These are phyloP conservation scores for Hibiscus mutabilis DNA, from an alignment of 345 rosid species.

Conservation along the genomic window DNA sequence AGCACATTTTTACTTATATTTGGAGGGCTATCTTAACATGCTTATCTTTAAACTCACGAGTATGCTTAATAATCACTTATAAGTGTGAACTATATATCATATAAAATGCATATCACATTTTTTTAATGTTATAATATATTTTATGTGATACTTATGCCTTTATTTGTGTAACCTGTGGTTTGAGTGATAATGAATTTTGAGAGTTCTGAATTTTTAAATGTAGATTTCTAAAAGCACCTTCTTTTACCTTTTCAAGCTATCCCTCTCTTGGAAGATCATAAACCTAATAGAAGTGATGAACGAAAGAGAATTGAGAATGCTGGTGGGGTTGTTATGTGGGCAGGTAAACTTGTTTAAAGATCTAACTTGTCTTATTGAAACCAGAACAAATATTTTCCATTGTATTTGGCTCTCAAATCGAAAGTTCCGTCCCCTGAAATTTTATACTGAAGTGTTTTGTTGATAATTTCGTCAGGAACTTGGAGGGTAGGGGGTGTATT, in stretches of 20 bases:
- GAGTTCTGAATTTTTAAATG: not conserved
- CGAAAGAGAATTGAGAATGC: slow-evolving; percentile 90
- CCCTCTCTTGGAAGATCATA: slow-evolving; percentile 93
- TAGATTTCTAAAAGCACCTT: slow-evolving; percentile 9
- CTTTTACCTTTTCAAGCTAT: slow-evolving; percentile 47
- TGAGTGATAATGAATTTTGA: not conserved
- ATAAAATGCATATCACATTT: not conserved
- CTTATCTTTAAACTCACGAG: not conserved
- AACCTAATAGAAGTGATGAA: slow-evolving; percentile 92
- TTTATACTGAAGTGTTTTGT: slow-evolving; percentile 3
- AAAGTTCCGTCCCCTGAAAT: not conserved
- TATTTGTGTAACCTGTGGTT: not conserved
- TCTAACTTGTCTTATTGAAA: not conserved
- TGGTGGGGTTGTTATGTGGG: slow-evolving; percentile 96
- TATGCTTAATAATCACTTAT: too few species aligned
- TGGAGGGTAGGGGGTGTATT: slow-evolving; percentile 99
- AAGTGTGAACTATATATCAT: not conserved
- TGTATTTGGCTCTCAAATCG: not conserved
- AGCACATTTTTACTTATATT: not conserved
- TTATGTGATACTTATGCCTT: not conserved
- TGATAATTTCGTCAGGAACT: slow-evolving; percentile 53
- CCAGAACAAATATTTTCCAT: not conserved
- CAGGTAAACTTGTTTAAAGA: slow-evolving; percentile 21
- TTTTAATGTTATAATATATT: not conserved
- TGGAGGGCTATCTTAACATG: not conserved